phyloP scores from a whole-genome alignment of 2,329 filamentous ascomycete species.

The Ceratocystiopsis minuta region DNA sequence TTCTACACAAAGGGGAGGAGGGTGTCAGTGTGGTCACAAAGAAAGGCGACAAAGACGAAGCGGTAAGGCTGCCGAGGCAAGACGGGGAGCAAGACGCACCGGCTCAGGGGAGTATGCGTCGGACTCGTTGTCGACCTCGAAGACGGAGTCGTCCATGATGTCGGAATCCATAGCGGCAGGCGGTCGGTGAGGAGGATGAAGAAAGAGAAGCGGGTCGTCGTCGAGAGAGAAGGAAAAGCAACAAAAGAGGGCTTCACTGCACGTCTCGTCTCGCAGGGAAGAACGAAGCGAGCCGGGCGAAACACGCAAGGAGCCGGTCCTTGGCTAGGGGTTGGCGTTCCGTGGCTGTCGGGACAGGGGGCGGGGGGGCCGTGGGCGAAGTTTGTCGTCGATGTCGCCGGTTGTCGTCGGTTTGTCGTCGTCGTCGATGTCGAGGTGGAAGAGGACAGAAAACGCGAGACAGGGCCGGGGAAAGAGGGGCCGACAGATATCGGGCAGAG shows the following conservation, averaged over 20 bases:
- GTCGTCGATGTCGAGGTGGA: conserved; percentile 3
- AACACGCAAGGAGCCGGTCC: conserved; percentile 7
- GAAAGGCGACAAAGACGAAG: no score
- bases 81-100: conserved; percentile 17
- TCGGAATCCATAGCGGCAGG: conserved; percentile 33
- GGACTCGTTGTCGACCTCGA: conserved; percentile 36
- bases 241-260: background rate
- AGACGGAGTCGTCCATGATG: conserved; percentile 40
- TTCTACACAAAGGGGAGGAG: conserved; percentile 24
- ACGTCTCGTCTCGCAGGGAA: no score
- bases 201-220: background rate
- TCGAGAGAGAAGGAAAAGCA: no score
- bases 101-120: conserved; percentile 38
- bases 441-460: background rate
- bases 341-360: no score
- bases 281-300: background rate
- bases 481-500: background rate
- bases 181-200: background rate
- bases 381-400: background rate
- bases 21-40: background rate
- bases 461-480: conserved; percentile 1
- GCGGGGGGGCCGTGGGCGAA: no score
- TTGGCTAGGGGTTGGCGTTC: background rate
- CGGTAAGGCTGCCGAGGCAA: conserved; percentile 9
- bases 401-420: background rate